These are phyloP conservation scores for Sabuloglossum arenarium DNA, from an alignment of 495 filamentous ascomycete genomes.

Conservation along the genomic window DNA sequence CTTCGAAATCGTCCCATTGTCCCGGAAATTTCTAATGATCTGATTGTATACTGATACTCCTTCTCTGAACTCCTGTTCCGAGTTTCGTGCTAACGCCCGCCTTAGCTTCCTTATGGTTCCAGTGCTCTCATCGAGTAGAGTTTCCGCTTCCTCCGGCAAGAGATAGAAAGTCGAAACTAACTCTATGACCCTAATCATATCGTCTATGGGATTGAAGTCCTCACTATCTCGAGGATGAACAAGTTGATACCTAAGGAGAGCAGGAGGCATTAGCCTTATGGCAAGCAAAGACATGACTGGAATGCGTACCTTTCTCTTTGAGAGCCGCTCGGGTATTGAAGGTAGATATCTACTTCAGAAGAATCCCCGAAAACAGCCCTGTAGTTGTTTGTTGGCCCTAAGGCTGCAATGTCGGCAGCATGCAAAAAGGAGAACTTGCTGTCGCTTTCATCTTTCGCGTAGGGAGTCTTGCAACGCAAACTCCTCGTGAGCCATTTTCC, in stretches of 20 bases:
- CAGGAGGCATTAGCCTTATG: neutral
- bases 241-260: conserved; percentile 59
- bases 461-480: neutral
- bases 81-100: conserved; percentile 38
- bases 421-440: conserved; percentile 38
- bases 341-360: conserved; percentile 5
- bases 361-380: conserved; percentile 21
- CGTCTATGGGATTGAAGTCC: conserved; percentile 66
- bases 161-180: conserved; percentile 55
- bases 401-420: conserved; percentile 41
- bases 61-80: conserved; percentile 43
- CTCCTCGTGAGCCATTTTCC: neutral
- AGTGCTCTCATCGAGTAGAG: conserved; percentile 48
- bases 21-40: conserved; percentile 32
- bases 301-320: conserved; percentile 39
- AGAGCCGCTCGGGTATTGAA: conserved; percentile 56
- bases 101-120: conserved; percentile 56
- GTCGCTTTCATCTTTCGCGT: conserved; percentile 27
- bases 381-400: conserved; percentile 24
- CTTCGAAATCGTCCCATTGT: conserved; percentile 43
- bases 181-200: conserved; percentile 64
- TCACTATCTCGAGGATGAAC: conserved; percentile 52
- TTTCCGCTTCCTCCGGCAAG: conserved; percentile 35
- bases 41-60: conserved; percentile 60
- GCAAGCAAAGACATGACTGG: neutral